Conservation (phyloP, 2,329 filamentous ascomycete species). For the Mollisia scopiformis region DNA sequence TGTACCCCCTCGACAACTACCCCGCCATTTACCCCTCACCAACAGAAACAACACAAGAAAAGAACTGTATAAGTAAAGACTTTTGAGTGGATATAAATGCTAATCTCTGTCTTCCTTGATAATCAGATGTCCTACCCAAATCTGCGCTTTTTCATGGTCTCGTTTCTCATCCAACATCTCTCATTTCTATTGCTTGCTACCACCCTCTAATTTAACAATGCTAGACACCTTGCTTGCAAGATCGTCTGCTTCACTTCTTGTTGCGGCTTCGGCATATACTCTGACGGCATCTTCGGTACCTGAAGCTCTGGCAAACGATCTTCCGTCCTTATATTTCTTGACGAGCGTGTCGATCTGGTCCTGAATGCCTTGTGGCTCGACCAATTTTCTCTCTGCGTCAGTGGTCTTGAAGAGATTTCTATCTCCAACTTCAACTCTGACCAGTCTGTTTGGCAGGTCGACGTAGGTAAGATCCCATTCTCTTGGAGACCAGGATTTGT, state of each 20-base stretch:
- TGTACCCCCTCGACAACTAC: neutral
- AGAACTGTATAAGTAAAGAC: neutral
- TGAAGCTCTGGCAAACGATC: constrained; percentile 88
- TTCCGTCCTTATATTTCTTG: constrained; percentile 86
- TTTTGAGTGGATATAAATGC: constrained; percentile 6
- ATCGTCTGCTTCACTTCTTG: constrained; percentile 86
- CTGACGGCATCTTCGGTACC: constrained; percentile 96
- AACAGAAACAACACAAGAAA: neutral
- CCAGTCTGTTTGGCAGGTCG: constrained; percentile 93
- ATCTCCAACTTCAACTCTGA: constrained; percentile 86
- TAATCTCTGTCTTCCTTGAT: neutral
- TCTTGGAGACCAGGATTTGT: constrained; percentile 87
- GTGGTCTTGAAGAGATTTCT: constrained; percentile 89
- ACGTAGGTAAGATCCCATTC: constrained; percentile 94
- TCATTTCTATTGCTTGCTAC: constrained; percentile 12
- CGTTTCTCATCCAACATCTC: constrained; percentile 12
- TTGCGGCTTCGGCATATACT: constrained; percentile 94
- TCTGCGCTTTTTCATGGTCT: neutral
- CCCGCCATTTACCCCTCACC: neutral
- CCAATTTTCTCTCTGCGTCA: constrained; percentile 87
- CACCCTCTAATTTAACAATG: constrained; percentile 13
- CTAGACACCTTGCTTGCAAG: constrained; percentile 76
- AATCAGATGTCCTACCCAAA: neutral
- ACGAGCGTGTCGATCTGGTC: constrained; percentile 85
- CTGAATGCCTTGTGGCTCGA: constrained; percentile 78